Conservation (phyloP, 345 rosid species). For the Moricandia arvensis region DNA sequence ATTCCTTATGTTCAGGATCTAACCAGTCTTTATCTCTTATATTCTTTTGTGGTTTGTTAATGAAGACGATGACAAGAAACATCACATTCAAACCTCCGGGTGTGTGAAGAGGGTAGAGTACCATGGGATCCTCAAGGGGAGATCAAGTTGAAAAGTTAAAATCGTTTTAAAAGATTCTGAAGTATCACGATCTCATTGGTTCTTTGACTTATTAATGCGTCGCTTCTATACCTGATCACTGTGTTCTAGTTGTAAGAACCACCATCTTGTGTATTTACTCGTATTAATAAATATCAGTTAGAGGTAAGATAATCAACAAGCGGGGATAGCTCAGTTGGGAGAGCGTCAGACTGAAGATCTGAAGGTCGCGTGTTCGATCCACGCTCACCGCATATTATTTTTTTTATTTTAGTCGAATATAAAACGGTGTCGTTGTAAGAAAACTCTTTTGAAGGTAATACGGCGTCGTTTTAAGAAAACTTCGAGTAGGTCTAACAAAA, state of each 20-base stretch:
- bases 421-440: not conserved
- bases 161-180: too few species aligned
- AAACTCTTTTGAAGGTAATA: too few species aligned
- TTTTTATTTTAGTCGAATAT: not conserved
- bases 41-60: not conserved
- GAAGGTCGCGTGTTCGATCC: conserved; percentile 72
- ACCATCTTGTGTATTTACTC: too few species aligned
- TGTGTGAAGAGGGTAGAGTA: not conserved
- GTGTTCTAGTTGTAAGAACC: too few species aligned
- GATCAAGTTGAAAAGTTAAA: not conserved
- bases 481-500: not conserved
- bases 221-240: too few species aligned
- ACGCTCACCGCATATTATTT: conserved; percentile 56
- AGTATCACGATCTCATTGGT: too few species aligned
- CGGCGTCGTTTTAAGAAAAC: not conserved
- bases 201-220: too few species aligned
- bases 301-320: conserved; percentile 12
- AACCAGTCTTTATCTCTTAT: not conserved
- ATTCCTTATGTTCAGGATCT: not conserved
- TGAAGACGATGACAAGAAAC: not conserved
- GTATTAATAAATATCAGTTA: too few species aligned
- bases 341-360: conserved; percentile 85
- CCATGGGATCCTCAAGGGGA: not conserved
- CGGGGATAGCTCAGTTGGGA: conserved; percentile 98
- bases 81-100: not conserved